Conservation (phyloP, 2,329 filamentous ascomycete species). For the Monosporascus sp. region DNA sequence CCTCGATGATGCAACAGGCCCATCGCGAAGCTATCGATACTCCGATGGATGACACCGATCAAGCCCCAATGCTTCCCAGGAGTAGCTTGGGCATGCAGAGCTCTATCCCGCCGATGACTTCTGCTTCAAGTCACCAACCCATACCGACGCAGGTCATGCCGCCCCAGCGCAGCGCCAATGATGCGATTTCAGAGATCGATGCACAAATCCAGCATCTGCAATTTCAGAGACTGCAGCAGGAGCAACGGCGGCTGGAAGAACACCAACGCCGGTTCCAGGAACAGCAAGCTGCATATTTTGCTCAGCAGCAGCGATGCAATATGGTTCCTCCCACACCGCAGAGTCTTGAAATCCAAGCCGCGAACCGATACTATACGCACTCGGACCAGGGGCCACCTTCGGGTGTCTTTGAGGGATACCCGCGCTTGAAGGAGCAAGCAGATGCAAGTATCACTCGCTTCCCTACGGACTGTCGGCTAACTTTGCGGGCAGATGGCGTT, state of each 20-base stretch:
- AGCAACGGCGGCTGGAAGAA: slow-evolving; percentile 53
- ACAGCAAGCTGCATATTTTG: slow-evolving; percentile 46
- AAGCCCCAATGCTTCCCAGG: slow-evolving; percentile 31
- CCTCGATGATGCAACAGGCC: slow-evolving; percentile 34
- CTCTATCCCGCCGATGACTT: slow-evolving; percentile 45
- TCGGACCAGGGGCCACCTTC: slow-evolving; percentile 51
- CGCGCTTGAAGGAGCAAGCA: slow-evolving; percentile 63
- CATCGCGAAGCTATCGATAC: slow-evolving; percentile 42
- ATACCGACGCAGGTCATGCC: slow-evolving; percentile 42
- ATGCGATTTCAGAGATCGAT: slow-evolving; percentile 55
- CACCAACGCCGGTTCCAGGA: slow-evolving; percentile 42
- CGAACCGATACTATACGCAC: slow-evolving; percentile 55
- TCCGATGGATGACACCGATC: slow-evolving; percentile 42
- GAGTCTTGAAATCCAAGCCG: slow-evolving; percentile 69
- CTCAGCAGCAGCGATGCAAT: slow-evolving; percentile 44
- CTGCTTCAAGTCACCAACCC: slow-evolving; percentile 37
- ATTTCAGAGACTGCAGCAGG: slow-evolving; percentile 57
- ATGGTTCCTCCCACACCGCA: slow-evolving; percentile 76
- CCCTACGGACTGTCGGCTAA: slow-evolving; percentile 17
- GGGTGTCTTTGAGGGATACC: slow-evolving; percentile 61
- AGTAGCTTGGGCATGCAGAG: slow-evolving; percentile 36
- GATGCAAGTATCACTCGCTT: slow-evolving; percentile 42
- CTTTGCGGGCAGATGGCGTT: slow-evolving; percentile 57
- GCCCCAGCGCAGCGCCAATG: slow-evolving; percentile 40
- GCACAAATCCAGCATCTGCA: slow-evolving; percentile 62